Conservation (phyloP, 345 rosid species). For the Sonneratia caseolaris region DNA sequence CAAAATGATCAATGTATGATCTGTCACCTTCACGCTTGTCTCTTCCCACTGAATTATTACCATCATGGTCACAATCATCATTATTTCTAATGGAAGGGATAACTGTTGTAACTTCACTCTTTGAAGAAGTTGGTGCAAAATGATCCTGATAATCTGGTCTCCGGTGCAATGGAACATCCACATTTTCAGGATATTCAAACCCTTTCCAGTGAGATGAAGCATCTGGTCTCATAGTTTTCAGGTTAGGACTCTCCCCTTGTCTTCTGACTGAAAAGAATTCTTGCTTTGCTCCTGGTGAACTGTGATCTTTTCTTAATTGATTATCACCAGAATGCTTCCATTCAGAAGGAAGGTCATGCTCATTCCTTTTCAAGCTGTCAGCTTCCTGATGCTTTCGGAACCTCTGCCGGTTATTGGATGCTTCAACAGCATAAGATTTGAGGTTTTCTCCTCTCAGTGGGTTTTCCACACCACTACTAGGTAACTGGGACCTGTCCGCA, state of each 20-base stretch:
- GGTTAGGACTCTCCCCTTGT: conserved; percentile 32
- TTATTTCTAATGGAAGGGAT: conserved; percentile 16
- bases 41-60: conserved; percentile 18
- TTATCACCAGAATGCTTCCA: conserved; percentile 20
- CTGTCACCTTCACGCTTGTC: conserved; percentile 26
- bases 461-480: conserved; percentile 22
- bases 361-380: conserved; percentile 17
- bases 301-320: conserved; percentile 22
- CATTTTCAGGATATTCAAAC: conserved; percentile 20
- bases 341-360: conserved; percentile 21
- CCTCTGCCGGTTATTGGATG: conserved; percentile 17
- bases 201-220: conserved; percentile 33
- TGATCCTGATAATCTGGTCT: conserved; percentile 21
- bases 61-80: conserved; percentile 7
- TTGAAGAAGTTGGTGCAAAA: conserved; percentile 14
- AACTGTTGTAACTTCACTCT: conserved; percentile 21
- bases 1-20: conserved; percentile 10
- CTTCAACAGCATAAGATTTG: not conserved
- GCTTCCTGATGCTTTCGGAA: conserved; percentile 23
- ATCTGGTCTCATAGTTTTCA: conserved; percentile 34
- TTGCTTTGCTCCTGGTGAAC: conserved; percentile 21
- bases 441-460: conserved; percentile 18
- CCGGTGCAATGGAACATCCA: conserved; percentile 20
- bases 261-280: conserved; percentile 26
- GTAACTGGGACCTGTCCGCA: conserved; percentile 23